Percentiles rank a stretch among this genome's conserved stretches.
phyloP scores from a whole-genome alignment of 257 asterid species.

The Thymus quinquecostatus region DNA sequence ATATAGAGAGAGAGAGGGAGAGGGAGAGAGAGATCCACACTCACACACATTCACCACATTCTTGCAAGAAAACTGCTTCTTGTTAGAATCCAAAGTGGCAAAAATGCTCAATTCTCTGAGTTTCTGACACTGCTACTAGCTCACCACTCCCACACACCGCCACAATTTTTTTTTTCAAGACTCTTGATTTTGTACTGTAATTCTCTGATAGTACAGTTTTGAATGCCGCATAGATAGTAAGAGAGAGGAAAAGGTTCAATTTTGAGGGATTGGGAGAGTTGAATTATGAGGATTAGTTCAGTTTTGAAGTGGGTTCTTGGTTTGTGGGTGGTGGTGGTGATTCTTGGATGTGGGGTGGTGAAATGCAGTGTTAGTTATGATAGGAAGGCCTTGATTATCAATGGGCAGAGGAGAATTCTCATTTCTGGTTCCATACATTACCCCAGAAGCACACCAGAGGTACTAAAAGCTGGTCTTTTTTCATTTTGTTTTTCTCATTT shows the following conservation, averaged over 20 bases:
- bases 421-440: conserved; percentile 92
- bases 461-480: conserved; percentile 25
- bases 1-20: background rate
- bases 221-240: conserved; percentile 17
- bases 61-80: conserved; percentile 34
- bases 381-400: conserved; percentile 75
- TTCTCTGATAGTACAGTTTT: conserved; percentile 19
- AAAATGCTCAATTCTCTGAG: conserved; percentile 34
- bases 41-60: conserved; percentile 32
- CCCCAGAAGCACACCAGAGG: conserved; percentile 97
- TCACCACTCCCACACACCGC: conserved; percentile 8
- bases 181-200: conserved; percentile 24
- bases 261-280: conserved; percentile 28
- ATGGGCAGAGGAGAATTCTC: conserved; percentile 87
- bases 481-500: background rate
- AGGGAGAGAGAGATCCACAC: background rate
- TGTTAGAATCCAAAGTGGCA: conserved; percentile 11
- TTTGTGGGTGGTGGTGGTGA: conserved; percentile 48
- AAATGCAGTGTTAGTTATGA: conserved; percentile 73
- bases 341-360: conserved; percentile 50
- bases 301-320: conserved; percentile 56
- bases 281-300: conserved; percentile 43
- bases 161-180: conserved; percentile 25
- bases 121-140: conserved; percentile 26
- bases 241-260: conserved; percentile 8